Conservation (phyloP, 345 rosid species). For the Hevea brasiliensis region DNA sequence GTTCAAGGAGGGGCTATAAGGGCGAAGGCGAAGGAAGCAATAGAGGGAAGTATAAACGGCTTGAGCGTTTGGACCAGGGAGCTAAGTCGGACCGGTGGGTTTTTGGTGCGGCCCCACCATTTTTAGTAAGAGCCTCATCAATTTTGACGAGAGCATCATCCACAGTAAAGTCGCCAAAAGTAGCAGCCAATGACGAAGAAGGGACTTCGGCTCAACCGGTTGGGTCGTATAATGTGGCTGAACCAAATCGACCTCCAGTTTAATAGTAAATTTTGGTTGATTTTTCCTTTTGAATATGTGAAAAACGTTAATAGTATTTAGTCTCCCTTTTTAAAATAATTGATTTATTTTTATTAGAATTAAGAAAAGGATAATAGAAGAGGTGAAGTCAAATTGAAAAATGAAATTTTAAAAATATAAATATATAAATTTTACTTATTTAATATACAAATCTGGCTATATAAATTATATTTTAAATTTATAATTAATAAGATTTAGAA, state of each 20-base stretch:
- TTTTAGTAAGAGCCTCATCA: constrained; percentile 55
- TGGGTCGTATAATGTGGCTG: constrained; percentile 24
- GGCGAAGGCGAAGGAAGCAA: constrained; percentile 39
- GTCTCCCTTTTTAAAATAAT: neutral
- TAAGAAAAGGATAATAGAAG: neutral
- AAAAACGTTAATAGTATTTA: neutral
- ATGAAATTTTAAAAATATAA: neutral
- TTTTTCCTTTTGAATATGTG: neutral
- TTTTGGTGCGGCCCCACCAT: constrained; percentile 42
- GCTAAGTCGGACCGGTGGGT: constrained; percentile 57
- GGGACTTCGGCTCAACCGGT: constrained; percentile 30
- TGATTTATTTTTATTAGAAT: neutral
- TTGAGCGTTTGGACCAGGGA: constrained; percentile 32
- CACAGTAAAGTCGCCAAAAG: constrained; percentile 36
- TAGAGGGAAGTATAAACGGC: constrained; percentile 35
- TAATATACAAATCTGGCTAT: too few species aligned
- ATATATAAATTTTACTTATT: too few species aligned
- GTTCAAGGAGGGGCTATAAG: constrained; percentile 49
- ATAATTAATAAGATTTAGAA: too few species aligned
- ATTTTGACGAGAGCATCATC: constrained; percentile 29
- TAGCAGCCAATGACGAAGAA: constrained; percentile 38
- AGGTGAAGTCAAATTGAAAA: neutral
- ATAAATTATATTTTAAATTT: too few species aligned
- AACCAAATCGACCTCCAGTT: constrained; percentile 53
- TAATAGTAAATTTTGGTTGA: constrained; percentile 15